Evolutionary conservation across 2,329 filamentous ascomycete genomes (phyloP).

Genomic region (Pseudocercospora ulei): DNA sequence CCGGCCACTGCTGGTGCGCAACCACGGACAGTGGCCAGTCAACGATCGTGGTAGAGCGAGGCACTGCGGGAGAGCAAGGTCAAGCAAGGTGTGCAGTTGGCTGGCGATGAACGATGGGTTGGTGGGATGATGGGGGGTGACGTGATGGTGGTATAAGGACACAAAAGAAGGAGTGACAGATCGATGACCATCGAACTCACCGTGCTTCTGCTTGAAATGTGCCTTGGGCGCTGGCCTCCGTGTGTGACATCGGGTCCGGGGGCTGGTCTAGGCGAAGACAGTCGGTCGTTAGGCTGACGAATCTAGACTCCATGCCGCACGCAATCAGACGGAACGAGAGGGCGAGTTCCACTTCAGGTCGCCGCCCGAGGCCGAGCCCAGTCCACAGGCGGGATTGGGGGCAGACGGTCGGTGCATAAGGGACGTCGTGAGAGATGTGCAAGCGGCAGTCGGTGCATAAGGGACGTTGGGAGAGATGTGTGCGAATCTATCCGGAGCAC

Average conservation of each 20-base stretch:
- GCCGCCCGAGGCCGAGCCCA: neutral
- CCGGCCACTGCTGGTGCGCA: constrained; percentile 5
- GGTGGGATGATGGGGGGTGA: constrained; percentile 10
- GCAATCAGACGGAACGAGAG: constrained; percentile 5
- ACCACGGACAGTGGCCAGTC: constrained; percentile 11
- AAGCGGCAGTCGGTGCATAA: constrained; percentile 7
- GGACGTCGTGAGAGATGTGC: too few species aligned
- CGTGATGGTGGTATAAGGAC: constrained; percentile 2
- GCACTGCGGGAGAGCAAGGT: constrained; percentile 9
- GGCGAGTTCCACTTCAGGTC: constrained; percentile 9
- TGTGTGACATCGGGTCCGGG: neutral
- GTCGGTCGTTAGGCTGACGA: neutral
- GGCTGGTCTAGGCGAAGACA: constrained; percentile 1
- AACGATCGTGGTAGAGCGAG: constrained; percentile 2
- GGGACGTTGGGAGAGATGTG: too few species aligned
- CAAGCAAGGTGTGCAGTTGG: constrained; percentile 4
- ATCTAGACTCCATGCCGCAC: neutral
- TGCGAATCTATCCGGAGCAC: constrained; percentile 6
- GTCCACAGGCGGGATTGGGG: too few species aligned
- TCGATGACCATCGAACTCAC: neutral
- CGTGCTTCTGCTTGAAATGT: neutral
- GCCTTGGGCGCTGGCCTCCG: constrained; percentile 1
- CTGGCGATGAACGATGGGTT: constrained; percentile 14
- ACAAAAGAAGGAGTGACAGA: constrained; percentile 8
- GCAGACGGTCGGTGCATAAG: constrained; percentile 6